phyloP scores from a whole-genome alignment of 1,284 basidiomycete species.

The Rhizoctonia solani region DNA sequence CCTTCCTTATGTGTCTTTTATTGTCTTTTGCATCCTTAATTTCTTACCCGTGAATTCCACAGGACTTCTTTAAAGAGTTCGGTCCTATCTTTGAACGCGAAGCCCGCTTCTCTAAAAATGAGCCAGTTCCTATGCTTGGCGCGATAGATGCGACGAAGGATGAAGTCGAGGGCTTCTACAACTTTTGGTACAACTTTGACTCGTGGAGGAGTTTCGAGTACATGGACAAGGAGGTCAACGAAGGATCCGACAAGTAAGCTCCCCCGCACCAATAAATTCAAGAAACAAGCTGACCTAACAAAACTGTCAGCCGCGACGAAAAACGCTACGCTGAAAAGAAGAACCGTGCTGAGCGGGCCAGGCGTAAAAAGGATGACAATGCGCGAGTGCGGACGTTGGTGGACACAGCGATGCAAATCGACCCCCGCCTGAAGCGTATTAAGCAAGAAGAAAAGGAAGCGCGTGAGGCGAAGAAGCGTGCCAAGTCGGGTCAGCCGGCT shows the following conservation, averaged over 20 bases:
- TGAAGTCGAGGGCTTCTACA: constrained; percentile 92
- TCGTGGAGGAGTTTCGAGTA: constrained; percentile 99
- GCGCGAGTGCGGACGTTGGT: constrained; percentile 87
- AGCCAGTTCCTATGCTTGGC: constrained; percentile 88
- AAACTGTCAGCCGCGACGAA: constrained; percentile 79
- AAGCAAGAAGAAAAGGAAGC: constrained; percentile 96
- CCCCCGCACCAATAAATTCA: too few species aligned
- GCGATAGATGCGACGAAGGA: constrained; percentile 73
- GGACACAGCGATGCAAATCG: constrained; percentile 81
- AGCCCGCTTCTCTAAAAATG: constrained; percentile 84
- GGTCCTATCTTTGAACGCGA: constrained; percentile 88
- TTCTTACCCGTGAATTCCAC: too few species aligned
- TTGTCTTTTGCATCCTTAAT: too few species aligned
- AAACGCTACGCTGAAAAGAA: constrained; percentile 99
- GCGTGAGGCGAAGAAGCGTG: constrained; percentile 88
- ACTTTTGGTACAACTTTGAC: constrained; percentile 99
- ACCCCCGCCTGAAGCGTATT: constrained; percentile 97
- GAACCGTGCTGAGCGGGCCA: constrained; percentile 95
- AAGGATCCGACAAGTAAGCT: constrained; percentile 88
- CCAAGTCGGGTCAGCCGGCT: constrained; percentile 49
- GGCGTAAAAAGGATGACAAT: constrained; percentile 98
- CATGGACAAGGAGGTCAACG: constrained; percentile 97
- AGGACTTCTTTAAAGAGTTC: constrained; percentile 66
- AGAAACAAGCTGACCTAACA: neutral
- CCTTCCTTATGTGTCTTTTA: constrained; percentile 53